Conservation (phyloP, 2,329 filamentous ascomycete species). For the Madurella fahalii region DNA sequence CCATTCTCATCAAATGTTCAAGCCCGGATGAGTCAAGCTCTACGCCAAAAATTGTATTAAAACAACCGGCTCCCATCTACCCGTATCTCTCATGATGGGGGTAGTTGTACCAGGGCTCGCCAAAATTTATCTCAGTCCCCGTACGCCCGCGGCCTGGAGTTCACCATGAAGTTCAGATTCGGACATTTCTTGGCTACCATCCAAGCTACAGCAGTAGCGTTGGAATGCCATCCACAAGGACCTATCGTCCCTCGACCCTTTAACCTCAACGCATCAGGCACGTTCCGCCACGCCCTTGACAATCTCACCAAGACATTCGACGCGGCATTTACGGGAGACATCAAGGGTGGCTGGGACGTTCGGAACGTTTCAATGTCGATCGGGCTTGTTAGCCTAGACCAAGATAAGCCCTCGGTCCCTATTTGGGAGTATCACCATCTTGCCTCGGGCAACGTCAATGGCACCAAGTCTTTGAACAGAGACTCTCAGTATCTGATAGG, state of each 20-base stretch:
- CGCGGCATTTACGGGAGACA: slow-evolving; percentile 30
- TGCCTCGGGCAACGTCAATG: slow-evolving; percentile 32
- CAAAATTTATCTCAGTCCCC: too few relatives aligned
- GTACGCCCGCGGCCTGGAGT: not conserved
- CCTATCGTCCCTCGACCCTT: slow-evolving; percentile 33
- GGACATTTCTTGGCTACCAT: not conserved
- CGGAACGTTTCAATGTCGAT: slow-evolving; percentile 39
- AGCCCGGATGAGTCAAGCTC: too few relatives aligned
- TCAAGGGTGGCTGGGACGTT: slow-evolving; percentile 34
- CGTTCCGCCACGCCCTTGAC: slow-evolving; percentile 28
- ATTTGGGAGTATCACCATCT: slow-evolving; percentile 43
- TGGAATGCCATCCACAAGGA: slow-evolving; percentile 29
- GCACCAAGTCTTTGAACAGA: slow-evolving; percentile 31
- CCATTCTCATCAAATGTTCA: too few relatives aligned
- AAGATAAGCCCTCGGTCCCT: slow-evolving; percentile 26
- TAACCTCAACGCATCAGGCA: slow-evolving; percentile 25
- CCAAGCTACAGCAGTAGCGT: not conserved
- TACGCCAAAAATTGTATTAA: too few relatives aligned
- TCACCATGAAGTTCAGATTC: not conserved
- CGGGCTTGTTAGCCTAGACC: slow-evolving; percentile 32
- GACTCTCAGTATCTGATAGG: slow-evolving; percentile 42
- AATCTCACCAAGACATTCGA: slow-evolving; percentile 31
- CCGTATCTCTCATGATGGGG: too few relatives aligned
- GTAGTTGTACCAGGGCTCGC: too few relatives aligned
- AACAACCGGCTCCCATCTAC: too few relatives aligned